phyloP scores from a whole-genome alignment of 2,329 filamentous ascomycete genomes.

The Chrysosporium queenslandicum region DNA sequence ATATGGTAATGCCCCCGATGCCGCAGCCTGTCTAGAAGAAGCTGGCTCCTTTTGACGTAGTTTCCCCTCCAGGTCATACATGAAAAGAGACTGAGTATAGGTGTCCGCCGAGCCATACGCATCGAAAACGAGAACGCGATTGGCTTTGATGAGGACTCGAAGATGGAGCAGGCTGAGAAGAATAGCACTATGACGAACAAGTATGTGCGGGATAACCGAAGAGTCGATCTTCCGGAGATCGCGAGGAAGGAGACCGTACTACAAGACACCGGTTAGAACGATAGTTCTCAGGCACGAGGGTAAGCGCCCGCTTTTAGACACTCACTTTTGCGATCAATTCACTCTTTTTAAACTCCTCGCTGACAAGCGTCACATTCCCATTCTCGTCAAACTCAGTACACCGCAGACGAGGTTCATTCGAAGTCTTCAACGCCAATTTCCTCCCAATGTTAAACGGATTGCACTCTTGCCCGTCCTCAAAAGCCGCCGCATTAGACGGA shows the following conservation, averaged over 20 bases:
- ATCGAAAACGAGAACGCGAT: conserved; percentile 90
- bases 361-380: conserved; percentile 83
- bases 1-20: conserved; percentile 61
- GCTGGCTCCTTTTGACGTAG: conserved; percentile 60
- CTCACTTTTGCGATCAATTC: conserved; percentile 86
- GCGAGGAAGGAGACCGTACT: conserved; percentile 87
- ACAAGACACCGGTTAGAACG: conserved; percentile 13
- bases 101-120: conserved; percentile 90
- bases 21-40: conserved; percentile 39
- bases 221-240: conserved; percentile 97
- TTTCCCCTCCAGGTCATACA: conserved; percentile 93
- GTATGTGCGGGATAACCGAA: conserved; percentile 86
- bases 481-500: conserved; percentile 41
- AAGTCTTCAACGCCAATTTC: conserved; percentile 62
- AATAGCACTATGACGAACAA: conserved; percentile 85
- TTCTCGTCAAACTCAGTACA: conserved; percentile 93
- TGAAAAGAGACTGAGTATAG: conserved; percentile 91
- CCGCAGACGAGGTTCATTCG: conserved; percentile 72
- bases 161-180: conserved; percentile 94
- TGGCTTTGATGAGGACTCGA: conserved; percentile 86
- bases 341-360: conserved; percentile 94
- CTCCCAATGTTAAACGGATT: conserved; percentile 61
- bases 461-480: conserved; percentile 50
- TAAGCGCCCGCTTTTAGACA: no score
- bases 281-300: no score